Percentiles rank a stretch among this genome's conserved stretches.
phyloP scores from a whole-genome alignment of 2,329 filamentous ascomycete species.

The Diaporthe humulicola region DNA sequence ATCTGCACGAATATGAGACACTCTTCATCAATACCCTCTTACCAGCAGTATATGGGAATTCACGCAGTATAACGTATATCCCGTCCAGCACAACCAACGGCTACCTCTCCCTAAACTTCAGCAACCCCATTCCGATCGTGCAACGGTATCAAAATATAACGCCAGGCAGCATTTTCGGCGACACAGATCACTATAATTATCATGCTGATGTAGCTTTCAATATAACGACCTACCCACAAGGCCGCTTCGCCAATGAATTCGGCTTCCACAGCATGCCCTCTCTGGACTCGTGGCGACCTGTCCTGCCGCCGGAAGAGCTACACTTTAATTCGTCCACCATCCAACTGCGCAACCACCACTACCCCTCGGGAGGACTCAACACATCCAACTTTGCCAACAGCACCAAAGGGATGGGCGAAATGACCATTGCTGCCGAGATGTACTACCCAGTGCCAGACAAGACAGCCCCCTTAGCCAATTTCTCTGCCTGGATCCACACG shows the following conservation, averaged over 20 bases:
- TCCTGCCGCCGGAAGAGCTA: constrained; percentile 63
- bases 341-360: constrained; percentile 71
- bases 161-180: constrained; percentile 67
- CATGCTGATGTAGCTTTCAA: constrained; percentile 65
- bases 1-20: constrained; percentile 67
- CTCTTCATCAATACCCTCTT: constrained; percentile 69
- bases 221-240: constrained; percentile 66
- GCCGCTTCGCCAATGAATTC: constrained; percentile 74
- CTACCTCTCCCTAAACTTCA: constrained; percentile 67
- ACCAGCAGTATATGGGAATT: constrained; percentile 69
- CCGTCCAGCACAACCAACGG: constrained; percentile 72
- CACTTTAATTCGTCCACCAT: constrained; percentile 70
- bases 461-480: constrained; percentile 66
- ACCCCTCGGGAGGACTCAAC: constrained; percentile 62
- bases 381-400: constrained; percentile 60
- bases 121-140: constrained; percentile 63
- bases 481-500: constrained; percentile 71
- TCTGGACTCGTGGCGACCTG: constrained; percentile 69
- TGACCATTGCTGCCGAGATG: constrained; percentile 67
- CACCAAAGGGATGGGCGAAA: constrained; percentile 64
- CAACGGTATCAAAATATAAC: constrained; percentile 69
- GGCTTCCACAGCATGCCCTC: constrained; percentile 74
- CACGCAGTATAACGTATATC: constrained; percentile 70
- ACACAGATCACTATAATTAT: constrained; percentile 74
- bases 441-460: constrained; percentile 72